Percentiles rank a stretch among this genome's conserved stretches.
These are phyloP conservation scores for Microthlaspi erraticum DNA, from an alignment of 345 rosid species.

Conservation along the genomic window DNA sequence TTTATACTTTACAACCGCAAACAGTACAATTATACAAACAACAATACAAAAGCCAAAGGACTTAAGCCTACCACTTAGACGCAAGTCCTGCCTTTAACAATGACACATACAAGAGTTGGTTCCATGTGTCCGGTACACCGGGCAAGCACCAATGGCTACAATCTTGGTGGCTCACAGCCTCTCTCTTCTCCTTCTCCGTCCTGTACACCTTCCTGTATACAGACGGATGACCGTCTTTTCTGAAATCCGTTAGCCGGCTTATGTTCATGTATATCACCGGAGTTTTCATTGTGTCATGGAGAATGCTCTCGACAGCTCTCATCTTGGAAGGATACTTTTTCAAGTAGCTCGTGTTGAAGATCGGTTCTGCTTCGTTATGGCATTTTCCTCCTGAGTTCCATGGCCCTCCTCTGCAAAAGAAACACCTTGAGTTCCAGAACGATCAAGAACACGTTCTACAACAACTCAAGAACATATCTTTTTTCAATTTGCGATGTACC, in stretches of 20 bases:
- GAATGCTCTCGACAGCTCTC: conserved; percentile 67
- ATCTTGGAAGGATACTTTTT: conserved; percentile 82
- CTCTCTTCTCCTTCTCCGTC: conserved; percentile 53
- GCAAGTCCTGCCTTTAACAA: conserved; percentile 60
- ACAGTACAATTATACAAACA: conserved; percentile 10
- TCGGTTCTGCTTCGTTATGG: conserved; percentile 78
- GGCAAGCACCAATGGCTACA: conserved; percentile 98
- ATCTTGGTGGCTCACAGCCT: conserved; percentile 70
- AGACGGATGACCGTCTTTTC: conserved; percentile 91
- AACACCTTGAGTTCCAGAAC: neutral
- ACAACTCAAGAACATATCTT: neutral
- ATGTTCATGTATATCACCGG: conserved; percentile 75
- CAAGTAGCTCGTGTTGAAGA: conserved; percentile 55
- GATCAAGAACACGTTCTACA: neutral
- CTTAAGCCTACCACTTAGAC: conserved; percentile 38
- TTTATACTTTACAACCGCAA: conserved; percentile 5
- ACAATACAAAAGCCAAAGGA: conserved; percentile 14
- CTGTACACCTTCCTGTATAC: conserved; percentile 65
- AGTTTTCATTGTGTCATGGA: conserved; percentile 59
- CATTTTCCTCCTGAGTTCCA: conserved; percentile 96
- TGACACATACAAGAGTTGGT: conserved; percentile 74
- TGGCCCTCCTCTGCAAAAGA: conserved; percentile 67
- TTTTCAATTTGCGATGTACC: conserved; percentile 40
- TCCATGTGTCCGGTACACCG: conserved; percentile 92
- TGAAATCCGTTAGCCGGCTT: conserved; percentile 72